Conservation (phyloP, 768 basidiomycete genomes). For the Kwoniella shandongensis region DNA sequence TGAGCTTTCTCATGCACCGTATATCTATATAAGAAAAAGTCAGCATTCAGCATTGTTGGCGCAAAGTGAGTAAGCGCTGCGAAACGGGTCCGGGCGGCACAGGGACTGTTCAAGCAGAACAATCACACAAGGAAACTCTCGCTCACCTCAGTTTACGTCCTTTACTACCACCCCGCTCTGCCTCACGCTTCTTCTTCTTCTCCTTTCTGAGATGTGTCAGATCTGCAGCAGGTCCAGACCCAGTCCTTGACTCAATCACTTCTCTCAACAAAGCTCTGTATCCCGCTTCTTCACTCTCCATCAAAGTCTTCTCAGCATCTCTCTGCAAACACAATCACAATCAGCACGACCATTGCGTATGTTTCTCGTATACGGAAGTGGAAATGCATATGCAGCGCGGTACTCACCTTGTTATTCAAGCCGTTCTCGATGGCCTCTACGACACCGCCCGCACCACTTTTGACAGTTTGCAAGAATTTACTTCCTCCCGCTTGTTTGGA, state of each 20-base stretch:
- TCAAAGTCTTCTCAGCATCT: slow-evolving; percentile 30
- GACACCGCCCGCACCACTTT: slow-evolving; percentile 51
- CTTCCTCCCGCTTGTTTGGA: slow-evolving; percentile 61
- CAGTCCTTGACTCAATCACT: slow-evolving; percentile 68
- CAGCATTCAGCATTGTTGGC: not conserved
- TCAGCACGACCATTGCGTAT: not conserved
- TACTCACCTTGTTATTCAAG: slow-evolving; percentile 54
- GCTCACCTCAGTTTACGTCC: slow-evolving; percentile 83
- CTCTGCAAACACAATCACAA: slow-evolving; percentile 7
- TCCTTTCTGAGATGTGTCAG: slow-evolving; percentile 43
- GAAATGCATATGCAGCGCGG: not conserved
- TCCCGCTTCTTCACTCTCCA: slow-evolving; percentile 55
- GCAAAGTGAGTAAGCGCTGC: not conserved
- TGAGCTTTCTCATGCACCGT: slow-evolving; percentile 94
- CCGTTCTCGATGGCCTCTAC: slow-evolving; percentile 77
- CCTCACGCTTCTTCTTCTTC: slow-evolving; percentile 66
- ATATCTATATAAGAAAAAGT: slow-evolving; percentile 59
- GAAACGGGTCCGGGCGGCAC: too few species aligned
- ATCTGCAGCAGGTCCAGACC: slow-evolving; percentile 22
- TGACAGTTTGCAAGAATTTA: slow-evolving; percentile 57
- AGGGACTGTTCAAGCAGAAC: too few species aligned
- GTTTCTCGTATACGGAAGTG: not conserved
- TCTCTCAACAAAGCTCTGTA: slow-evolving; percentile 90
- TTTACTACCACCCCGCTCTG: slow-evolving; percentile 95
- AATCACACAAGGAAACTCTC: not conserved